Conservation (phyloP, 805 yeast genomes). For the Schizosaccharomyces osmophilus region DNA sequence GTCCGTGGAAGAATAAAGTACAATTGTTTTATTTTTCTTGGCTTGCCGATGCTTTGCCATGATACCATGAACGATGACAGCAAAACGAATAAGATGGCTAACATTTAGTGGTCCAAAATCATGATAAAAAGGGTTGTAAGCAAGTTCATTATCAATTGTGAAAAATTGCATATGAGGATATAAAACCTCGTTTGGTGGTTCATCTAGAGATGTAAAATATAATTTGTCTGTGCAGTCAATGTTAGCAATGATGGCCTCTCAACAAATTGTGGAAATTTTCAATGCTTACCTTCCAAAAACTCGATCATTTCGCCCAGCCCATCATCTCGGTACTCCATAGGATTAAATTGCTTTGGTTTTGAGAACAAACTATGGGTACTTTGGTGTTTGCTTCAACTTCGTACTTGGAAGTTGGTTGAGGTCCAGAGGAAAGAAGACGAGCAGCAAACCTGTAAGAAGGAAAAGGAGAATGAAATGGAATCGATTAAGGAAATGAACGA, state of each 20-base stretch:
- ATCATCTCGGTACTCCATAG: neutral
- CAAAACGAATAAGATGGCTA: slow-evolving; percentile 82
- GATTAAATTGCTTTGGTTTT: neutral
- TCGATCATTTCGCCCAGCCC: slow-evolving; percentile 1
- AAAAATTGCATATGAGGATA: slow-evolving; percentile 17
- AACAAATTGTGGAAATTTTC: neutral
- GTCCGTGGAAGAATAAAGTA: slow-evolving; percentile 63
- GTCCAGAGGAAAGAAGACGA: neutral
- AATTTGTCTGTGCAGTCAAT: neutral
- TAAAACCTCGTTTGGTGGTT: neutral
- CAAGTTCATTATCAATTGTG: slow-evolving; percentile 77
- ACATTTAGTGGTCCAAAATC: slow-evolving; percentile 93
- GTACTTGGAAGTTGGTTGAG: neutral
- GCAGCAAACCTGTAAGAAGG: neutral
- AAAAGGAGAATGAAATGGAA: neutral
- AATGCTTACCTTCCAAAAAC: slow-evolving; percentile 1
- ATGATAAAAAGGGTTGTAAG: slow-evolving; percentile 81
- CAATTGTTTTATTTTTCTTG: slow-evolving; percentile 71
- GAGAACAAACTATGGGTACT: too few species aligned
- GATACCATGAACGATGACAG: slow-evolving; percentile 77
- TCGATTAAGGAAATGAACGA: too few species aligned
- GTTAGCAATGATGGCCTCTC: neutral
- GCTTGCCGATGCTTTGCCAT: slow-evolving; percentile 38
- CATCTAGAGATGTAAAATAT: neutral
- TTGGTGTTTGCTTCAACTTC: neutral